Percentiles rank a stretch among this genome's conserved stretches.
Evolutionary conservation across 139 green algal genomes (phyloP).

Genomic region (Protoeuglena noctilucae): DNA sequence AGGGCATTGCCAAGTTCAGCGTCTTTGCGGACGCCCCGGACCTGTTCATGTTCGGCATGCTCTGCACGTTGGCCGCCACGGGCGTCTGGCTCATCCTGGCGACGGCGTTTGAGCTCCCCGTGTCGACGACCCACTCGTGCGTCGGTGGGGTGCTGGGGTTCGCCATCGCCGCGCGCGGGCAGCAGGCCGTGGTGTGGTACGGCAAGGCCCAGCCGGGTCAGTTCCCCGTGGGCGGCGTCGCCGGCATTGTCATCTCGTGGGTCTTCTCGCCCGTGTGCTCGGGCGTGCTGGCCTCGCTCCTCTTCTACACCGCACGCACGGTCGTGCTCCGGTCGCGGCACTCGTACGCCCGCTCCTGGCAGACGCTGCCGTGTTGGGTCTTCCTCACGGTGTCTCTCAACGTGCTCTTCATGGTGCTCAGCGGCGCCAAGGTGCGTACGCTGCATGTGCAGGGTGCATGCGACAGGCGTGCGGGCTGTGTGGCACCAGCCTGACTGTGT

Average conservation of each 20-base stretch:
- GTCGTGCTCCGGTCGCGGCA: slow-evolving; percentile 27
- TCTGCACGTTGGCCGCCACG: slow-evolving; percentile 30
- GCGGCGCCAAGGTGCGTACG: slow-evolving; percentile 24
- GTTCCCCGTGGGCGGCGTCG: slow-evolving; percentile 26
- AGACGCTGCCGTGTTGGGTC: slow-evolving; percentile 26
- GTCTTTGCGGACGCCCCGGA: slow-evolving; percentile 21
- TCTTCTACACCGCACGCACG: slow-evolving; percentile 18
- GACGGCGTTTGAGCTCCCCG: slow-evolving; percentile 33
- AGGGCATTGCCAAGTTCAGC: slow-evolving; percentile 21
- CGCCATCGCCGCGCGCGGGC: slow-evolving; percentile 13
- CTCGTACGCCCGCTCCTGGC: slow-evolving; percentile 21
- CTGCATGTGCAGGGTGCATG: too few relatives aligned
- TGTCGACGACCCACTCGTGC: slow-evolving; percentile 42
- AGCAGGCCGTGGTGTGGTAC: slow-evolving; percentile 20
- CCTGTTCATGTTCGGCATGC: slow-evolving; percentile 44
- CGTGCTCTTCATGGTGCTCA: slow-evolving; percentile 35
- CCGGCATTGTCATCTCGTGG: slow-evolving; percentile 33
- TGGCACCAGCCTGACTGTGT: too few relatives aligned
- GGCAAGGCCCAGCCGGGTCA: too few relatives aligned
- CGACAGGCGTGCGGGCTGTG: too few relatives aligned
- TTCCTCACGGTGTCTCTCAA: slow-evolving; percentile 30
- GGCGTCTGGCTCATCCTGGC: slow-evolving; percentile 31
- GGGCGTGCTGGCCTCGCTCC: slow-evolving; percentile 10
- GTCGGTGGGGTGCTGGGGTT: slow-evolving; percentile 35
- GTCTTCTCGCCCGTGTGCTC: slow-evolving; percentile 29